phyloP scores from a whole-genome alignment of 805 yeast genomes.

The Saturnispora serradocipensis region DNA sequence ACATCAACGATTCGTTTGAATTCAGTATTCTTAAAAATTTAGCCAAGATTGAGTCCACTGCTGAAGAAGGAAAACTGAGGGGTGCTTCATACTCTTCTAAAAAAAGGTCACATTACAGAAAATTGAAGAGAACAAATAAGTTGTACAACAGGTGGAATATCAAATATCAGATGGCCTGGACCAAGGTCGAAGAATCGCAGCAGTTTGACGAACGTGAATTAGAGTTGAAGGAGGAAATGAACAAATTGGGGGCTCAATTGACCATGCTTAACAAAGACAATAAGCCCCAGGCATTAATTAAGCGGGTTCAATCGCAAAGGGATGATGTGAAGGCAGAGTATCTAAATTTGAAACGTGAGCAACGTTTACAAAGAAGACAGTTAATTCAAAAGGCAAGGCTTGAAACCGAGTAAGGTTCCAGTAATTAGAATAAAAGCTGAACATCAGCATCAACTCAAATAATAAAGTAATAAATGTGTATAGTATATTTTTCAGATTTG shows the following conservation, averaged over 20 bases:
- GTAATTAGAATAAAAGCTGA: not conserved
- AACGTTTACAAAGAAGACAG: not conserved
- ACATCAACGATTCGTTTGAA: constrained; percentile 8
- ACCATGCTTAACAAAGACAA: not conserved
- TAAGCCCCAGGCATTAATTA: not conserved
- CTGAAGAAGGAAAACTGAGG: not conserved
- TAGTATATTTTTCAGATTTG: not conserved
- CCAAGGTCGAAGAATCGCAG: constrained; percentile 1
- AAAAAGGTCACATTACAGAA: not conserved
- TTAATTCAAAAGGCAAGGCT: not conserved
- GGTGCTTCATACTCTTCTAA: not conserved
- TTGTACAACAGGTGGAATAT: constrained; percentile 4
- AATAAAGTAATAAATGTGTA: not conserved
- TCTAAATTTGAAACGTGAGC: not conserved
- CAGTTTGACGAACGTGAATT: not conserved
- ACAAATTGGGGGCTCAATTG: constrained; percentile 1
- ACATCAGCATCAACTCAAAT: not conserved
- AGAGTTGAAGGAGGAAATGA: constrained; percentile 1
- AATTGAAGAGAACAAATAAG: not conserved
- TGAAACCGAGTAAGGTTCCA: not conserved
- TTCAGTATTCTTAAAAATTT: constrained; percentile 14
- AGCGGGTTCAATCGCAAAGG: not conserved
- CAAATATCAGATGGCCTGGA: constrained; percentile 2
- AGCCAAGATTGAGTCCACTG: not conserved
- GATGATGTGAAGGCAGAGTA: not conserved